Base-by-base conservation (phyloP, 139 green algal genomes). In the Trebouxia sp. region DNA sequence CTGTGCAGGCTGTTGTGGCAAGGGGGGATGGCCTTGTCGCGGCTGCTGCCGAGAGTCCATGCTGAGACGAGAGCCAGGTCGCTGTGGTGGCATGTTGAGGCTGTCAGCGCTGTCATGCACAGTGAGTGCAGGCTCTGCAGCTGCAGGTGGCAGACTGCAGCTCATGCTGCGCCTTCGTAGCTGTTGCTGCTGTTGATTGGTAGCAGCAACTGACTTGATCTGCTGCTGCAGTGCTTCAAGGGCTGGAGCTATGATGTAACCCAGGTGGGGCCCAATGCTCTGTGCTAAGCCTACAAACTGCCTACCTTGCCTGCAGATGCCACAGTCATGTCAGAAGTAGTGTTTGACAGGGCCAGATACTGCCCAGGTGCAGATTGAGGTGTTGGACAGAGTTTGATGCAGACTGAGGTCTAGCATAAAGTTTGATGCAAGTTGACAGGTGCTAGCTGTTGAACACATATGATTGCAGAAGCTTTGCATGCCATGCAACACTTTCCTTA, bases 181-280 rank as follows among this genome's bases (percentile, higher is more conserved):
- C 4, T 72, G 62, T n/a, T 72, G 62, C 62, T 45, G 30, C 32
- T 72, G 32, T 24, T 9, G n/a, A 72, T 72, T 72, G 62, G n/a
- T 43, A 45, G 62, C 62, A 45, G 62, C 62, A 26, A 72, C 62
- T 72, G 62, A 41, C 62, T 72, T 39, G 62, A 72, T 72, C 35
- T 72, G 62, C 0, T 9, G 2, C 28, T 35, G 37, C 32, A 72
- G 12, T 43, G 32, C 62, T 28, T 72, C 11, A 12, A 72, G 11
- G 5, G 62, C 62, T 45, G 62, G 62, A 41, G 62, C 62, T 72
- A 72, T 42, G 62, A 72, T 39, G 41, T 77, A 77, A 26, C 69
- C 69, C 35, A 77, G 42, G 24, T 77, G 69, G 41, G 69, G 69
- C 41, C 69, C 69, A 10, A 77, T 9, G 41, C 69, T 77, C n/a